phyloP scores from a whole-genome alignment of 257 asterid species.

The Dorcoceras hygrometricum region DNA sequence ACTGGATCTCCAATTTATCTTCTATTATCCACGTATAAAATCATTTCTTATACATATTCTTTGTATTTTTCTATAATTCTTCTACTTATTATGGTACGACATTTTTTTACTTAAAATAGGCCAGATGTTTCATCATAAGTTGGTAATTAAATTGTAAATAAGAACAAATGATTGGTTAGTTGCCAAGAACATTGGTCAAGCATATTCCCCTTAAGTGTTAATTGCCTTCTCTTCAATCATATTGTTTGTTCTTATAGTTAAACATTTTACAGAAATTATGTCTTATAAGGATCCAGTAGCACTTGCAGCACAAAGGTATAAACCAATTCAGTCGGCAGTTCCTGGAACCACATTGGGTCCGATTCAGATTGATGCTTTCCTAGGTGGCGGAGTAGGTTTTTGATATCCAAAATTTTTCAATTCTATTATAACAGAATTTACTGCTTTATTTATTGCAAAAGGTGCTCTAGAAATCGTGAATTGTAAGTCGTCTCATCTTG shows the following conservation, averaged over 20 bases:
- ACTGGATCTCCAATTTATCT: slow-evolving; percentile 10
- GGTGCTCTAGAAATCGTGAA: neutral
- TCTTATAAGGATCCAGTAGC: slow-evolving; percentile 95
- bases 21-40: neutral
- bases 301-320: slow-evolving; percentile 85
- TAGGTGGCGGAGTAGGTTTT: slow-evolving; percentile 76
- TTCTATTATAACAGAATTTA: slow-evolving; percentile 8
- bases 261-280: slow-evolving; percentile 61
- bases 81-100: neutral
- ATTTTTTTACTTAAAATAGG: neutral
- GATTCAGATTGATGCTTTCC: slow-evolving; percentile 88
- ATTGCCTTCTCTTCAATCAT: neutral
- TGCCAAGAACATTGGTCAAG: neutral
- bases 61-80: neutral
- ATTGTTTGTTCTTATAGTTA: slow-evolving; percentile 14
- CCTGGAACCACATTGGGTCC: slow-evolving; percentile 99
- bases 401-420: slow-evolving; percentile 1
- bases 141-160: neutral
- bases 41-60: neutral
- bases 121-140: neutral
- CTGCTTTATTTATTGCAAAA: neutral
- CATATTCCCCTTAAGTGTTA: neutral
- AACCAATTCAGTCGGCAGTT: slow-evolving; percentile 98
- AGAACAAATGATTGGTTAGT: neutral
- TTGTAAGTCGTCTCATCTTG: neutral